These are phyloP conservation scores for Paraurostyla sp. DNA, from an alignment of 73 alveolate genomes.

Conservation along the genomic window DNA sequence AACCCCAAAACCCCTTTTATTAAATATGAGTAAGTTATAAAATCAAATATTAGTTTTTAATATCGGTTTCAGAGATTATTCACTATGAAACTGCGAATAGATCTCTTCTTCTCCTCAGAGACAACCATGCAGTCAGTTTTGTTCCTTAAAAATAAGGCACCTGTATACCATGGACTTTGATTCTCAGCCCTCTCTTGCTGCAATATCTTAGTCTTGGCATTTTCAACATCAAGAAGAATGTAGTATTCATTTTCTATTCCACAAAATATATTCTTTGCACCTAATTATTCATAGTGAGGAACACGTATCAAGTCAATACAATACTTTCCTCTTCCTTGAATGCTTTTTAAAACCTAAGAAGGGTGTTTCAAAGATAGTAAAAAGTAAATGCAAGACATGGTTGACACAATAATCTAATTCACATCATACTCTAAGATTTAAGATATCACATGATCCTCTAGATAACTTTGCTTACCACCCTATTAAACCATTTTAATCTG, in stretches of 20 bases:
- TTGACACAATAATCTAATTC: conserved; percentile 7
- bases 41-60: no score
- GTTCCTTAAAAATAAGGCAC: conserved; percentile 42
- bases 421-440: conserved; percentile 27
- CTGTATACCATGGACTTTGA: conserved; percentile 51
- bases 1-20: no score
- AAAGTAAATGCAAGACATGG: conserved; percentile 44
- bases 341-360: background rate
- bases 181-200: conserved; percentile 27
- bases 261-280: conserved; percentile 19
- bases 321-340: conserved; percentile 14
- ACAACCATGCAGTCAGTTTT: conserved; percentile 54
- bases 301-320: conserved; percentile 22
- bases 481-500: background rate
- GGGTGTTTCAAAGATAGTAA: background rate
- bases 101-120: conserved; percentile 47
- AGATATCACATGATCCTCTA: conserved; percentile 17
- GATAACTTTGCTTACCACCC: background rate
- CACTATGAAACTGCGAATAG: conserved; percentile 35
- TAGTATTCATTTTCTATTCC: conserved; percentile 44
- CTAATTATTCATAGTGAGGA: conserved; percentile 23
- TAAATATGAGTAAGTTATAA: no score
- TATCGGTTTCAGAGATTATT: conserved; percentile 8
- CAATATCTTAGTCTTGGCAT: background rate
- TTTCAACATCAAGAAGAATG: conserved; percentile 17